These are phyloP conservation scores for Gliomastix tumulicola DNA, from an alignment of 2,329 filamentous ascomycete species.

Conservation along the genomic window DNA sequence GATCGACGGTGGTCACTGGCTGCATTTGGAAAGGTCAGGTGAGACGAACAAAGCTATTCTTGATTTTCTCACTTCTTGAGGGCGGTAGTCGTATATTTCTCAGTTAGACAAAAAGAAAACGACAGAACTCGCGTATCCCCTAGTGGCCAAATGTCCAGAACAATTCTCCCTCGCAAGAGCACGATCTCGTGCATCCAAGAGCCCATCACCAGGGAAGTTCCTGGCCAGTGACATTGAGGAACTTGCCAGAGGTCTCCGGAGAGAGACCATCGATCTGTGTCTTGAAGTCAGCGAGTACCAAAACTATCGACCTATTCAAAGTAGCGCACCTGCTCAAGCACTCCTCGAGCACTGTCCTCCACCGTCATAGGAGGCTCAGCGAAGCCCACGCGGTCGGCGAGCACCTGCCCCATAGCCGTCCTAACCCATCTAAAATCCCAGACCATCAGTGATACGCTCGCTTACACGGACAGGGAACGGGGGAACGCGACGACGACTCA, in stretches of 20 bases:
- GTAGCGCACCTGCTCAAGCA: conserved; percentile 8
- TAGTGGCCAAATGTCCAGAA: too few species aligned
- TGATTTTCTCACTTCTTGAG: too few species aligned
- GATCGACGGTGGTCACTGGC: conserved; percentile 25
- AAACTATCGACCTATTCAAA: neutral
- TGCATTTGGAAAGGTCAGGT: conserved; percentile 17
- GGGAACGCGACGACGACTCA: conserved; percentile 7
- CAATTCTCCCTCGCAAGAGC: too few species aligned
- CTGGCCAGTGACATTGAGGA: conserved; percentile 5
- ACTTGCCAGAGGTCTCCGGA: conserved; percentile 8
- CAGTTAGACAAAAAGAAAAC: too few species aligned
- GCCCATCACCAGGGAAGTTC: conserved; percentile 8
- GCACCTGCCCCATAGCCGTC: conserved; percentile 7
- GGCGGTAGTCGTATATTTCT: too few species aligned
- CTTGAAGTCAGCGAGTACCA: neutral
- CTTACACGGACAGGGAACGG: neutral
- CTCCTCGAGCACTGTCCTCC: conserved; percentile 3
- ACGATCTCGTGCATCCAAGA: too few species aligned
- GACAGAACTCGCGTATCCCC: too few species aligned
- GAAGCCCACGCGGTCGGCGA: conserved; percentile 6
- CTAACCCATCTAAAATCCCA: conserved; percentile 6
- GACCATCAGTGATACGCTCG: conserved; percentile 1
- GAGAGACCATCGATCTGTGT: conserved; percentile 7
- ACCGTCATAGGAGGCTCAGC: conserved; percentile 6
- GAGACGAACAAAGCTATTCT: conserved; percentile 15